Percentiles rank a stretch among this genome's conserved stretches.
Evolutionary conservation across 495 filamentous ascomycete genomes (phyloP).

Genomic region (Evansstolkia leycettana): DNA sequence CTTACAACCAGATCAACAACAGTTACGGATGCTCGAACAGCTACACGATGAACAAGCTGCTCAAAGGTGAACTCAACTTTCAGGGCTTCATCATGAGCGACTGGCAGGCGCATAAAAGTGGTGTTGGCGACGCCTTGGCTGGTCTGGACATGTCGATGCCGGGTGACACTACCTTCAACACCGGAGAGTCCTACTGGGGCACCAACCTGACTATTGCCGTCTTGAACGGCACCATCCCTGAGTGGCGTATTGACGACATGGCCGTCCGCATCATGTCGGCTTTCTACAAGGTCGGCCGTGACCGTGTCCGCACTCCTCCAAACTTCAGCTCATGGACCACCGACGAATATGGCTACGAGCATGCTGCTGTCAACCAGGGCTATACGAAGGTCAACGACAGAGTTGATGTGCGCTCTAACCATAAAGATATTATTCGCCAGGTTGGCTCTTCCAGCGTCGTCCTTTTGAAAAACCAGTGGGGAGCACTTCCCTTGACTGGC

Average conservation of each 20-base stretch:
- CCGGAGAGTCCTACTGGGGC: conserved; percentile 69
- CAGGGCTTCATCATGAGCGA: conserved; percentile 91
- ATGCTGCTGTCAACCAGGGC: conserved; percentile 46
- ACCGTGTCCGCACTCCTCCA: conserved; percentile 46
- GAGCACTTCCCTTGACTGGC: conserved; percentile 62
- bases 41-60: conserved; percentile 62
- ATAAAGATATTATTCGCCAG: conserved; percentile 57
- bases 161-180: conserved; percentile 67
- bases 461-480: conserved; percentile 71
- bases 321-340: conserved; percentile 85
- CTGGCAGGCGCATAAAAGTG: conserved; percentile 79
- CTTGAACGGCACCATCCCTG: conserved; percentile 80
- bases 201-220: conserved; percentile 76
- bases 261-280: conserved; percentile 84
- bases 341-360: conserved; percentile 59
- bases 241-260: conserved; percentile 92
- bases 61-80: conserved; percentile 88
- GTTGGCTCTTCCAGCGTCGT: conserved; percentile 70
- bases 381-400: conserved; percentile 65
- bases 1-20: conserved; percentile 79
- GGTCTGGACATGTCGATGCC: conserved; percentile 96
- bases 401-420: conserved; percentile 71
- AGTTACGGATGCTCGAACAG: conserved; percentile 59
- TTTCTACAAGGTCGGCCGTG: conserved; percentile 80
- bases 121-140: conserved; percentile 64